Percentiles rank a stretch among this genome's conserved stretches.
Conservation (phyloP, 2,329 filamentous ascomycete species). For the Zalaria sp. region DNA sequence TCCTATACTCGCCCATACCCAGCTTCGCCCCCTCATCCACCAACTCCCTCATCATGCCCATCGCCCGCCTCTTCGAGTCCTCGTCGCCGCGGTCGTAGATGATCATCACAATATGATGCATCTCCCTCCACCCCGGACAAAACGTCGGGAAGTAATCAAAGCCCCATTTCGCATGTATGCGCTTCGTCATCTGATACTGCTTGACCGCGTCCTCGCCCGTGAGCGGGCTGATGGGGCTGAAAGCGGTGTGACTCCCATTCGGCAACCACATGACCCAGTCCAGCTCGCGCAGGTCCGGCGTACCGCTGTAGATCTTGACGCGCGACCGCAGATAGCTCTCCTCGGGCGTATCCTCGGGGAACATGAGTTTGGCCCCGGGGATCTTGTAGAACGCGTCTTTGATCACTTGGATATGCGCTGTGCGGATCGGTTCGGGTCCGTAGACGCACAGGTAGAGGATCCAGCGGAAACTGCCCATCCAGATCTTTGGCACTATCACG, state of each 20-base stretch:
- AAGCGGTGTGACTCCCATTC: slow-evolving; percentile 38
- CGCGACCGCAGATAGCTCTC: slow-evolving; percentile 16
- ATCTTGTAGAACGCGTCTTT: slow-evolving; percentile 29
- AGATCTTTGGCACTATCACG: slow-evolving; percentile 22
- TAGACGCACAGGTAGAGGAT: slow-evolving; percentile 36
- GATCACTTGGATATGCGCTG: slow-evolving; percentile 23
- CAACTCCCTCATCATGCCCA: slow-evolving; percentile 23
- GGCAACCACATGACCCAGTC: slow-evolving; percentile 38
- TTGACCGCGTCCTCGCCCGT: slow-evolving; percentile 31
- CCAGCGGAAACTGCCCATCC: slow-evolving; percentile 29
- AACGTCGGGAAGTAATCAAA: slow-evolving; percentile 40
- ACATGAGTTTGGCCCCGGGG: slow-evolving; percentile 27
- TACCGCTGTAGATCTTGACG: slow-evolving; percentile 14
- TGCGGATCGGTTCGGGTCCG: slow-evolving; percentile 16
- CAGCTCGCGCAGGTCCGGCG: slow-evolving; percentile 21
- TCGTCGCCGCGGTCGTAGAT: slow-evolving; percentile 34
- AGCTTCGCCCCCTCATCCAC: slow-evolving; percentile 26
- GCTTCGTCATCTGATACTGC: slow-evolving; percentile 27
- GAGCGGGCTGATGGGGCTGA: slow-evolving; percentile 38
- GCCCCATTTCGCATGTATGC: slow-evolving; percentile 22
- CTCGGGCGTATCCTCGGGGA: slow-evolving; percentile 25
- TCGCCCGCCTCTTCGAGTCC: slow-evolving; percentile 22
- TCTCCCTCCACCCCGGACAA: slow-evolving; percentile 37
- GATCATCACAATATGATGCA: slow-evolving; percentile 43
- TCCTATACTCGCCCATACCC: slow-evolving; percentile 33